These are phyloP conservation scores for Colletotrichum brevisporum DNA, from an alignment of 2,329 filamentous ascomycete species.

Conservation along the genomic window DNA sequence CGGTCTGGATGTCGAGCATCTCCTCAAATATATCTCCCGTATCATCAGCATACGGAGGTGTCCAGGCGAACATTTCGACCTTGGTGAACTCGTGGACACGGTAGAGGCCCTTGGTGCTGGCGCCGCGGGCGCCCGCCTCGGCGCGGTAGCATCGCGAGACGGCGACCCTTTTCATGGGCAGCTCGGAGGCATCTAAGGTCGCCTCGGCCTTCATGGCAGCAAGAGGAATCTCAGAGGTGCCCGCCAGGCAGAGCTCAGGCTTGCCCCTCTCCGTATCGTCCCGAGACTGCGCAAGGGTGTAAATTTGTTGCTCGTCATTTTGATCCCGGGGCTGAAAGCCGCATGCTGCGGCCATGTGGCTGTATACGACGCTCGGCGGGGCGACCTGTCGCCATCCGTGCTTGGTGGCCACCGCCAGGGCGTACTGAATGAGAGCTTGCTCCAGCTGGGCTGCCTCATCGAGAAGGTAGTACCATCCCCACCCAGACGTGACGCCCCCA, in stretches of 20 bases:
- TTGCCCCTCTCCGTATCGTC: constrained; percentile 73
- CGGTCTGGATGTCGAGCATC: constrained; percentile 87
- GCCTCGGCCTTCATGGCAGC: constrained; percentile 89
- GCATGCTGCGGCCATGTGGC: constrained; percentile 89
- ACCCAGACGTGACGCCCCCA: constrained; percentile 86
- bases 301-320: constrained; percentile 93
- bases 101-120: constrained; percentile 94
- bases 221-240: constrained; percentile 94
- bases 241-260: constrained; percentile 82
- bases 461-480: constrained; percentile 98
- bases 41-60: constrained; percentile 66
- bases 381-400: constrained; percentile 85
- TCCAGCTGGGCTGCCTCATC: constrained; percentile 94
- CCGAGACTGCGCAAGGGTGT: constrained; percentile 78
- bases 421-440: constrained; percentile 91
- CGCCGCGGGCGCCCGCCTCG: constrained; percentile 90
- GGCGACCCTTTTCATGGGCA: constrained; percentile 86
- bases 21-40: constrained; percentile 80
- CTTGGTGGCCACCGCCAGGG: constrained; percentile 79
- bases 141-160: constrained; percentile 95
- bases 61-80: constrained; percentile 98
- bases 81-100: constrained; percentile 99
- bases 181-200: constrained; percentile 72
- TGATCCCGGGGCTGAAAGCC: constrained; percentile 95
- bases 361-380: constrained; percentile 92